Base-by-base conservation (phyloP, 148 eudicot genomes). In the Hydrangea macrophylla region DNA sequence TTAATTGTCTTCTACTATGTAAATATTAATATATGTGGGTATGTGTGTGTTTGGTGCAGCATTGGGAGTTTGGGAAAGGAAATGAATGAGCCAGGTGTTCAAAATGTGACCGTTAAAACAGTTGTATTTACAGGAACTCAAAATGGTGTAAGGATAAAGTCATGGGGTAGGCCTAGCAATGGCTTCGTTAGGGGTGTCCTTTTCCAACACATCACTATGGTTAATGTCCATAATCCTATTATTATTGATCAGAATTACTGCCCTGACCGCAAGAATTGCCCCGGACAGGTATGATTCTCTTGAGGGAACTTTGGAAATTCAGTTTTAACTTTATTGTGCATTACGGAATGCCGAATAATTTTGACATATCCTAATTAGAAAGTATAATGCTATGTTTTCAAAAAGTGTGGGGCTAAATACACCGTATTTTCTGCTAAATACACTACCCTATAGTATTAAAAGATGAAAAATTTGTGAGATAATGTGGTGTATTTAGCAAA, bases 81-180 rank as follows among this genome's bases (percentile, higher is more conserved):
- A 1, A 2, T 58, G 35, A 5, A 79, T 6, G 93, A 85, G 54
- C 67, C 72, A 0, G 93, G 90, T 1, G 90, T 88, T 2, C 71
- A 78, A 45, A 83, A 83, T 55, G 83, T 85, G 69, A 83, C 86
- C 0, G 88, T 81, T 7, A 83, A 66, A 45, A 54, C 65, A 0
- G 74, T 57, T 12, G 64, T 56, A 0, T 85, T 88, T 58, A 73
- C 4, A 0, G 79, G 78, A 0, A 88, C 90, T 12, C 71, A 78
- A 24, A 88, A 88, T 63, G 88, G 90, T 10, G 84, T 82, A 7
- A 76, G 93, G 54, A 81, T 88, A 56, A 88, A 88, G 71, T 79
- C 90, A 20, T 88, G 93, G 90, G 90, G 79, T 22, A 79, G 80
- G 31, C 83, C 86, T 0, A 83, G 93, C 79, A 70, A 54, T 39